Base-by-base conservation (phyloP, 2,329 filamentous ascomycete species). In the Ophiostoma triangulosporum region DNA sequence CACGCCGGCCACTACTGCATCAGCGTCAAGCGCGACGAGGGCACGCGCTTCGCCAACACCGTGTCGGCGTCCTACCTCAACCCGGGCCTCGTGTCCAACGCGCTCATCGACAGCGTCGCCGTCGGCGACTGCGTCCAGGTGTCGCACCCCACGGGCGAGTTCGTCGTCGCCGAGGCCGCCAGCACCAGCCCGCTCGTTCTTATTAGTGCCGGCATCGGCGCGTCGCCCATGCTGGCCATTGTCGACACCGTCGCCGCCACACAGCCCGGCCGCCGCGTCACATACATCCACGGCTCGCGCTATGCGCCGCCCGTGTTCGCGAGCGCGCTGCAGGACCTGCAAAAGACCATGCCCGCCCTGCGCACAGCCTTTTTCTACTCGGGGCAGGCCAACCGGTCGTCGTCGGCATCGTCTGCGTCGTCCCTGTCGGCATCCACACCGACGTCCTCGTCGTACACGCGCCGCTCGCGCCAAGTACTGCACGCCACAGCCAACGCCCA, bases 1-100 rank as follows among this genome's bases (percentile, higher is more conserved):
- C 70, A 70, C 2, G 68, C 73, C 8, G 72, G 78, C 50, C 46
- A 36, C 52, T 85, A 86, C 66, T 78, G 85, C 29, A 82, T 88
- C 66, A 84, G 76, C 50, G 75, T 89, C 54, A 87, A 87, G 73
- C 77, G 74, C 56, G 83, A 88, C 61, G 64, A 69, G 2, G 81
- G 80, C 4, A 62, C 78, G 14, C 68, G 73, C 56, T 65, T 64
- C 53, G 61, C 64, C 56, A 66, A 65, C 48, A 64, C 69, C 2
- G 67, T 74, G n/a, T 67, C 71, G 1, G 64, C 66, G 46, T 70
- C 72, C 20, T 67, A 69, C 58, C 66, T 73, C 20, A 73, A 80
- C 60, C 76, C 80, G 0, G 84, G 85, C 26, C 75, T 81, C 56
- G 74, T 89, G 17, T 87, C 83, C 50, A 88, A 86, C 62, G 69